phyloP scores from a whole-genome alignment of 2,329 filamentous ascomycete species.

The Blumeria graminis region DNA sequence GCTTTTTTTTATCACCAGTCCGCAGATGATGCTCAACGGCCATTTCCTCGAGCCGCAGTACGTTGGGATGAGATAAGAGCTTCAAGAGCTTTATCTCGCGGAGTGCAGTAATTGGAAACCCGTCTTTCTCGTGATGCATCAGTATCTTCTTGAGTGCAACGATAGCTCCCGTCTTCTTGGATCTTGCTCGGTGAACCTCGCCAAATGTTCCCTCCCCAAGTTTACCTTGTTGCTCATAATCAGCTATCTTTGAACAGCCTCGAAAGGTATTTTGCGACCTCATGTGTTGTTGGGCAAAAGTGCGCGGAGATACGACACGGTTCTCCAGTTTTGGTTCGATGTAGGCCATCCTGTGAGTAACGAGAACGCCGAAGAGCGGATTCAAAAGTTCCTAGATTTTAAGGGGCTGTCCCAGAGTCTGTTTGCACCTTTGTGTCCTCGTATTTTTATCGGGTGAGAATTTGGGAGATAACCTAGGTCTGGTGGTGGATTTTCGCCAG shows the following conservation, averaged over 20 bases:
- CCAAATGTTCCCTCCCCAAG: conserved; percentile 92
- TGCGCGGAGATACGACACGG: conserved; percentile 23
- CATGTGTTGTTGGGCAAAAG: conserved; percentile 26
- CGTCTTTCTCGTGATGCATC: conserved; percentile 98
- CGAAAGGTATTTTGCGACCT: conserved; percentile 38
- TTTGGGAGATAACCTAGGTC: too few species aligned
- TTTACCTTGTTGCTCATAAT: conserved; percentile 61
- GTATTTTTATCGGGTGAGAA: too few species aligned
- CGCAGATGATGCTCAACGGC: conserved; percentile 53
- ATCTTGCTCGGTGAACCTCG: conserved; percentile 81
- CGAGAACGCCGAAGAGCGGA: too few species aligned
- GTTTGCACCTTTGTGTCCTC: too few species aligned
- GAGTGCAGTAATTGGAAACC: conserved; percentile 94
- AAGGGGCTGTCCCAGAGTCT: too few species aligned
- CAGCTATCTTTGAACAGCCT: conserved; percentile 62
- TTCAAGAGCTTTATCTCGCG: conserved; percentile 96
- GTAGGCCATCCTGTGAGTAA: neutral
- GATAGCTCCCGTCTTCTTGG: conserved; percentile 45
- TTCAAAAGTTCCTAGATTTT: too few species aligned
- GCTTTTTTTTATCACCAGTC: conserved; percentile 45
- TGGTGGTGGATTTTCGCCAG: too few species aligned
- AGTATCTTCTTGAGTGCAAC: conserved; percentile 96
- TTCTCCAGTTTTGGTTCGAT: conserved; percentile 5
- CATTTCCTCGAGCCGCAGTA: conserved; percentile 82
- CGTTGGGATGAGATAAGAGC: conserved; percentile 73